Base-by-base conservation (phyloP, 352 stramenopile genomes). In the Achlya hypogyna region DNA sequence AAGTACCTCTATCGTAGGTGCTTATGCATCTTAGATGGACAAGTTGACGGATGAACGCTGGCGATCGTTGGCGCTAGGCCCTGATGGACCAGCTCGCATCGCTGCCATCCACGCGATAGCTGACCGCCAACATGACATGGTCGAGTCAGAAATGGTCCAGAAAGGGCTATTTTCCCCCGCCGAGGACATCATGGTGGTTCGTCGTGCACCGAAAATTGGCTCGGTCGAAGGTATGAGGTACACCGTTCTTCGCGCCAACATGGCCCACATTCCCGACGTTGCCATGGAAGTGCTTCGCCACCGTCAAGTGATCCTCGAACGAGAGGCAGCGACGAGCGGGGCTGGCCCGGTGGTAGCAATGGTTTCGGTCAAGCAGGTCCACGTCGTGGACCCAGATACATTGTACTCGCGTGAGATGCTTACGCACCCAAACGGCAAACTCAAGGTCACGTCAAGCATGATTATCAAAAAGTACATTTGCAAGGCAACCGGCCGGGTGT, bases 61-160 rank as follows among this genome's bases (percentile, higher is more conserved):
- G 54, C 54, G 54, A 4, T 35, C 31, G 34, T 38, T 64, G n/a
- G 32, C 45, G 32, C 54, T 64, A 1, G 18, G 32, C 23, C 35
- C 54, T 16, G 34, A 64, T 5, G 27, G 54, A 0, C n/a, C 31
- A 5, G 18, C n/a, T 34, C 35, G 54, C 8, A 10, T 64, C n/a
- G 18, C 40, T 22, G 54, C 35, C 4, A 64, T 64, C 35, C 54
- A 64, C 25, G 54, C 32, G 14, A 64, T 64, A 8, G 54, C 54
- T 20, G 40, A 64, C 23, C 35, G 54, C 18, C 54, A 64, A n/a
- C 35, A 51, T 4, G 54, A 64, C 25, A 32, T 22, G 20, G 47
- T 64, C 25, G 54, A 64, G 35, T 25, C 31, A 22, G 54, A 64
- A 25, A 62, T 62, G 34, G 14, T 62, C 5, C 18, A 14, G 29